Evolutionary conservation across 768 basidiomycete genomes (phyloP).

Genomic region (Kwoniella sp.): DNA sequence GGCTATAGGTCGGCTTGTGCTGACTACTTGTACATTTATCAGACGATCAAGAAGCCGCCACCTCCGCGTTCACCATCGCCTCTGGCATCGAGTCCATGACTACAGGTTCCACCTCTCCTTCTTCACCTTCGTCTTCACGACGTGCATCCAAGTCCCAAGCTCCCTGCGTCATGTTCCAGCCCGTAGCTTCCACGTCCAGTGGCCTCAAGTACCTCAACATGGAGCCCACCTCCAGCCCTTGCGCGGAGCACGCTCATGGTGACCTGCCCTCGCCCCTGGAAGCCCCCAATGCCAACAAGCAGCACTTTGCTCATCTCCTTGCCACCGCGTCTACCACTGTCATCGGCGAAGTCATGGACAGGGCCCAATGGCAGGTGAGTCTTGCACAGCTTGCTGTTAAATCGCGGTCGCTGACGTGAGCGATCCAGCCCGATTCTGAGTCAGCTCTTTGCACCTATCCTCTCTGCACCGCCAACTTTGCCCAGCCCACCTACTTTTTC

Average conservation of each 20-base stretch:
- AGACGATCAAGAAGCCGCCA: conserved; percentile 6
- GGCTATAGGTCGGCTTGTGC: neutral
- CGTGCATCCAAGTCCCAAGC: neutral
- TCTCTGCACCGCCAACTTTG: conserved; percentile 37
- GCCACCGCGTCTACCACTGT: conserved; percentile 3
- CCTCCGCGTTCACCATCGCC: no score
- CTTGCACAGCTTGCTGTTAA: neutral
- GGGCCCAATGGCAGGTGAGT: conserved; percentile 33
- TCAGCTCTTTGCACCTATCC: conserved; percentile 34
- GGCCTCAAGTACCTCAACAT: conserved; percentile 28
- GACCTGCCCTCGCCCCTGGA: conserved; percentile 7
- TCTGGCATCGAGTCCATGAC: no score
- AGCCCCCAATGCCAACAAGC: conserved; percentile 1
- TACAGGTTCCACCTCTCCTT: neutral
- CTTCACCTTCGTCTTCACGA: neutral
- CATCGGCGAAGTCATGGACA: conserved; percentile 12
- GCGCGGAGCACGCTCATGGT: conserved; percentile 5
- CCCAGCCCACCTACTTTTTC: conserved; percentile 28
- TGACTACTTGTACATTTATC: neutral
- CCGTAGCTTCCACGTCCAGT: conserved; percentile 27
- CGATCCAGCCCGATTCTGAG: conserved; percentile 26
- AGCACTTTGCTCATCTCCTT: conserved; percentile 16
- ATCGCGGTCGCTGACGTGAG: neutral
- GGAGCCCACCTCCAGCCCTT: conserved; percentile 15
- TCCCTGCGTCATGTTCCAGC: conserved; percentile 1